Conservation (phyloP, 2,329 filamentous ascomycete species). For the Colletotrichum truncatum region DNA sequence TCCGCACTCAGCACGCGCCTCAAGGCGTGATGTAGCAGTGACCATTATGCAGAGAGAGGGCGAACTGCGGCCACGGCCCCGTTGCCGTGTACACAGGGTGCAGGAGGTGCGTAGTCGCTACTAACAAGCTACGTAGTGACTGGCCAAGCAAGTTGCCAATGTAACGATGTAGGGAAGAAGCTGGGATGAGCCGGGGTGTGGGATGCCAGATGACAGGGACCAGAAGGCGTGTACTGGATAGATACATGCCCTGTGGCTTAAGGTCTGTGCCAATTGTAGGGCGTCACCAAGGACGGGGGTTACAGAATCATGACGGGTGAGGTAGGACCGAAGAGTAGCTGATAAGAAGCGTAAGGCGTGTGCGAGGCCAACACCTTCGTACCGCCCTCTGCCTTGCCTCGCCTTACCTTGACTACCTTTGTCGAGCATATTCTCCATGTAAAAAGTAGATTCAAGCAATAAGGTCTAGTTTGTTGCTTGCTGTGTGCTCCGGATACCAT, state of each 20-base stretch:
- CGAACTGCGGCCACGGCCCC: not conserved
- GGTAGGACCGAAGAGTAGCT: conserved; percentile 23
- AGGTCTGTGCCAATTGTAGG: not conserved
- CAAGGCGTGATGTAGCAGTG: not conserved
- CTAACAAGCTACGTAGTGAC: not conserved
- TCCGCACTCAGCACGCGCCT: not conserved
- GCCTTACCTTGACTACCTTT: not conserved
- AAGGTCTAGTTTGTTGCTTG: not conserved
- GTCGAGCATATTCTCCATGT: not conserved
- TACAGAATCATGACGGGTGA: conserved; percentile 5
- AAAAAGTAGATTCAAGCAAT: not conserved
- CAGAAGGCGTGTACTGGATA: not conserved
- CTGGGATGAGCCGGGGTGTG: conserved; percentile 20
- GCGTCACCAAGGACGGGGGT: not conserved
- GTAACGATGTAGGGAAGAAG: conserved; percentile 14
- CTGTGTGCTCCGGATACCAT: not conserved
- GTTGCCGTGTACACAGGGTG: not conserved
- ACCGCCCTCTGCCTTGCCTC: not conserved
- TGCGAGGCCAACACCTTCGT: not conserved
- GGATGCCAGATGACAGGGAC: conserved; percentile 14
- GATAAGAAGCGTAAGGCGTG: conserved; percentile 21
- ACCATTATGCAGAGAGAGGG: not conserved
- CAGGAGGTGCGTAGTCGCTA: not conserved
- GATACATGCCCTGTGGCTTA: not conserved
- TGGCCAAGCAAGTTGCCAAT: conserved; percentile 23